Evolutionary conservation across 345 rosid genomes (phyloP).

Genomic region (Euphorbia pulcherrima): DNA sequence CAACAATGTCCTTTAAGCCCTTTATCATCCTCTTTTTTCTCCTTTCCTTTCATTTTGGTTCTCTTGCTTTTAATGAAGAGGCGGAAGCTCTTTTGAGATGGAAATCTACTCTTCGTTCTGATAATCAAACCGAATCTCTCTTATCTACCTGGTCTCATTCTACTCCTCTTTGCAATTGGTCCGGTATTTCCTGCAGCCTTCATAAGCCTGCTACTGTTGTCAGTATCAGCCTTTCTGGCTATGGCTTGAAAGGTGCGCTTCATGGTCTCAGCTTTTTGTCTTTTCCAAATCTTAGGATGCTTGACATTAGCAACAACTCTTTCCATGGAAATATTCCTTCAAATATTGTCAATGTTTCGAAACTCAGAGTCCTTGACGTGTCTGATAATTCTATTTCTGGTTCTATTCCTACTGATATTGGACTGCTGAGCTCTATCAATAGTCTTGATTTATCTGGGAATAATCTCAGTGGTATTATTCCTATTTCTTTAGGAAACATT

Average conservation of each 20-base stretch:
- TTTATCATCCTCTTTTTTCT: neutral
- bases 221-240: too few species aligned
- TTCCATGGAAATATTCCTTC: neutral
- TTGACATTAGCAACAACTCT: neutral
- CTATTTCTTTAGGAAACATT: neutral
- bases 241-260: too few species aligned
- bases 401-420: neutral
- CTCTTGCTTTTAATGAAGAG: neutral
- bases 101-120: too few species aligned
- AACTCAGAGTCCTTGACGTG: neutral
- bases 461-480: neutral
- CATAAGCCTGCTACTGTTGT: too few species aligned
- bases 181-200: too few species aligned
- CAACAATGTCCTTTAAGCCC: neutral
- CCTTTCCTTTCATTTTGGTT: too few species aligned
- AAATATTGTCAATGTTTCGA: neutral
- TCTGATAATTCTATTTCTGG: neutral
- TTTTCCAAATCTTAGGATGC: neutral
- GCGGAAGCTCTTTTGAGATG: too few species aligned
- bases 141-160: too few species aligned
- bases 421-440: too few species aligned
- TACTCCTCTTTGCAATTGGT: too few species aligned
- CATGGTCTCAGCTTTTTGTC: neutral
- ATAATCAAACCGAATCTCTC: too few species aligned
- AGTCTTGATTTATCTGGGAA: neutral